phyloP scores from a whole-genome alignment of 352 stramenopile species.

The Phytophthora citrophthora region DNA sequence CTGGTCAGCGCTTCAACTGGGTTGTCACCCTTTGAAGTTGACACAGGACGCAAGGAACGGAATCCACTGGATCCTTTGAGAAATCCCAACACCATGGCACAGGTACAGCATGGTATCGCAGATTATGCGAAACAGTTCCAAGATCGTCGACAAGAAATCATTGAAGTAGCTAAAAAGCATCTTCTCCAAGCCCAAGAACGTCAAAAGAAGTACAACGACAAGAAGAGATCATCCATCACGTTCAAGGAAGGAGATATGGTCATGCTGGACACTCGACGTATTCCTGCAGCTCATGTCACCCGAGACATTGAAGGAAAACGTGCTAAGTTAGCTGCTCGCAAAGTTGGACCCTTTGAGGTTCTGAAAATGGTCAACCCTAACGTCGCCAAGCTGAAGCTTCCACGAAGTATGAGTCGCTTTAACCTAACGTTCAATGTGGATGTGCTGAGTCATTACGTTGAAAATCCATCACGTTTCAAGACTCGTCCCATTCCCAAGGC shows the following conservation, averaged over 20 bases:
- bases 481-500: too few relatives aligned
- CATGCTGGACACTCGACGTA: constrained; percentile 16
- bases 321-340: constrained; percentile 7
- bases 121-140: constrained; percentile 14
- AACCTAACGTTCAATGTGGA: too few relatives aligned
- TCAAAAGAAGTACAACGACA: constrained; percentile 15
- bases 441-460: too few relatives aligned
- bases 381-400: too few relatives aligned
- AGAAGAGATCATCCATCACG: not conserved
- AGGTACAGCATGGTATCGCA: constrained; percentile 18
- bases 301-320: constrained; percentile 17
- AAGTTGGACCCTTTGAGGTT: constrained; percentile 13
- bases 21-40: too few relatives aligned
- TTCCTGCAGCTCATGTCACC: constrained; percentile 1
- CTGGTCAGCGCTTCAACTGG: too few relatives aligned
- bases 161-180: constrained; percentile 1
- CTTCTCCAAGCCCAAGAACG: constrained; percentile 7
- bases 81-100: not conserved
- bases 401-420: too few relatives aligned
- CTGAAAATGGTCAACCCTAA: not conserved
- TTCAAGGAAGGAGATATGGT: not conserved
- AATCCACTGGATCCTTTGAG: too few relatives aligned
- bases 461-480: too few relatives aligned
- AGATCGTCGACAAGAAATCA: constrained; percentile 11
- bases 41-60: too few relatives aligned